These are phyloP conservation scores for Populus tremula DNA, from an alignment of 345 rosid species.

Conservation along the genomic window DNA sequence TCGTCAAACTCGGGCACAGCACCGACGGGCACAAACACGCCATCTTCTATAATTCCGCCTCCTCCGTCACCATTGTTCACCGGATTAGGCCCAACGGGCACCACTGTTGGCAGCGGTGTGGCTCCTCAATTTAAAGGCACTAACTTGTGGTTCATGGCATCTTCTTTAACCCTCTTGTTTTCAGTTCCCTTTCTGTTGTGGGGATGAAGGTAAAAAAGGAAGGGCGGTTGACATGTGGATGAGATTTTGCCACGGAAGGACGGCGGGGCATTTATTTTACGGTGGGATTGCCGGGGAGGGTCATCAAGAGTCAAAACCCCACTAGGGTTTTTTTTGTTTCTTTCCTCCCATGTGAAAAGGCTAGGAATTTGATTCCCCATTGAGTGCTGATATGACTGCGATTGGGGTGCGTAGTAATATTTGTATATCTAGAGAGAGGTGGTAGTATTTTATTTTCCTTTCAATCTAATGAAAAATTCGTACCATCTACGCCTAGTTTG, in stretches of 20 bases:
- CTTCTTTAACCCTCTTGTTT: slow-evolving; percentile 6
- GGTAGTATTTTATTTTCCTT: slow-evolving; percentile 7
- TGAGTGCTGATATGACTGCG: slow-evolving; percentile 16
- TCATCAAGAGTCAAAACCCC: slow-evolving; percentile 26
- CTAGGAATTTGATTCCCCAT: slow-evolving; percentile 46
- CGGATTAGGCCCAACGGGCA: slow-evolving; percentile 34
- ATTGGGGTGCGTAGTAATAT: not conserved
- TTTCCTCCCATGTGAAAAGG: slow-evolving; percentile 13
- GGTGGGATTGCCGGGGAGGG: slow-evolving; percentile 6
- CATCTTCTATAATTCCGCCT: slow-evolving; percentile 21
- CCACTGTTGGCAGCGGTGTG: slow-evolving; percentile 21
- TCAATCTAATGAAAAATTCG: slow-evolving; percentile 15
- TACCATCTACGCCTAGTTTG: not conserved
- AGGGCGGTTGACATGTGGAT: slow-evolving; percentile 30
- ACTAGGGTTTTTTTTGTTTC: slow-evolving; percentile 10
- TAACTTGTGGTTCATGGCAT: slow-evolving; percentile 11
- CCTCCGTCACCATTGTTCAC: slow-evolving; percentile 28
- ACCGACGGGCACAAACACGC: slow-evolving; percentile 17
- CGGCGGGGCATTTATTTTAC: slow-evolving; percentile 17
- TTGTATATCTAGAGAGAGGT: slow-evolving; percentile 25
- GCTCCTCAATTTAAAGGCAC: slow-evolving; percentile 5
- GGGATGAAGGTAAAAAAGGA: slow-evolving; percentile 16
- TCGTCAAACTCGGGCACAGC: slow-evolving; percentile 14
- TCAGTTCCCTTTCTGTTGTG: slow-evolving; percentile 23
- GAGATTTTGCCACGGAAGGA: slow-evolving; percentile 39